phyloP scores from a whole-genome alignment of 2,329 filamentous ascomycete genomes.

The Aspergillus sp. region DNA sequence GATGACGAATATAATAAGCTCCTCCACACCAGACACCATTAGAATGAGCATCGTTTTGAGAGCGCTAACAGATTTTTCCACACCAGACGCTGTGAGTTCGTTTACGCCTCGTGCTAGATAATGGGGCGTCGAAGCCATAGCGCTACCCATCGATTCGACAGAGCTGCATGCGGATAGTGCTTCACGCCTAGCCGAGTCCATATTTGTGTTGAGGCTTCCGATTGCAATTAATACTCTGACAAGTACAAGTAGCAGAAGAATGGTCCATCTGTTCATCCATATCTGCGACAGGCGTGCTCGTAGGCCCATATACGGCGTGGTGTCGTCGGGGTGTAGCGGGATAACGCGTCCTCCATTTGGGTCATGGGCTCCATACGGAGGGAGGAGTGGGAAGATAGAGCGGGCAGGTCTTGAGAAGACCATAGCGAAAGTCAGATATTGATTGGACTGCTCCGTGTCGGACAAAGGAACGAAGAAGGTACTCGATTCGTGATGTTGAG shows the following conservation, averaged over 20 bases:
- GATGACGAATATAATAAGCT: slow-evolving; percentile 87
- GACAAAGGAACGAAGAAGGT: neutral
- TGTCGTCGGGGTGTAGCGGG: slow-evolving; percentile 63
- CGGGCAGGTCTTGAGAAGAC: slow-evolving; percentile 32
- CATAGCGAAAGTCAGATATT: slow-evolving; percentile 22
- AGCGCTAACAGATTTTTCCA: slow-evolving; percentile 76
- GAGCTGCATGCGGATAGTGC: slow-evolving; percentile 86
- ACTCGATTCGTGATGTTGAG: neutral
- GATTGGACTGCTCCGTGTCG: neutral
- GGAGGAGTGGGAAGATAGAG: slow-evolving; percentile 39
- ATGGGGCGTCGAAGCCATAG: slow-evolving; percentile 97
- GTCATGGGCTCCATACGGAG: slow-evolving; percentile 42
- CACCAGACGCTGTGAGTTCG: slow-evolving; percentile 73
- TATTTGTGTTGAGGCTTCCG: slow-evolving; percentile 68
- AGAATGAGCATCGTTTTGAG: slow-evolving; percentile 77
- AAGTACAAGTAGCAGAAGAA: slow-evolving; percentile 82
- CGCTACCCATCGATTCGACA: slow-evolving; percentile 88
- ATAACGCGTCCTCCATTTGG: slow-evolving; percentile 55
- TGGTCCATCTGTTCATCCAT: slow-evolving; percentile 97
- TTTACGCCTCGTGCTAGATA: slow-evolving; percentile 91
- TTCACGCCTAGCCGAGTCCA: slow-evolving; percentile 73
- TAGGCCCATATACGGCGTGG: slow-evolving; percentile 90
- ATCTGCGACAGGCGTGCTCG: slow-evolving; percentile 87
- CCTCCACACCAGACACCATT: slow-evolving; percentile 78
- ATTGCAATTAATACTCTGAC: slow-evolving; percentile 77